Evolutionary conservation across 768 basidiomycete genomes (phyloP), one percentile per base, ranked within the genome.

Genomic region (Porphyrellus cyaneotinctus): DNA sequence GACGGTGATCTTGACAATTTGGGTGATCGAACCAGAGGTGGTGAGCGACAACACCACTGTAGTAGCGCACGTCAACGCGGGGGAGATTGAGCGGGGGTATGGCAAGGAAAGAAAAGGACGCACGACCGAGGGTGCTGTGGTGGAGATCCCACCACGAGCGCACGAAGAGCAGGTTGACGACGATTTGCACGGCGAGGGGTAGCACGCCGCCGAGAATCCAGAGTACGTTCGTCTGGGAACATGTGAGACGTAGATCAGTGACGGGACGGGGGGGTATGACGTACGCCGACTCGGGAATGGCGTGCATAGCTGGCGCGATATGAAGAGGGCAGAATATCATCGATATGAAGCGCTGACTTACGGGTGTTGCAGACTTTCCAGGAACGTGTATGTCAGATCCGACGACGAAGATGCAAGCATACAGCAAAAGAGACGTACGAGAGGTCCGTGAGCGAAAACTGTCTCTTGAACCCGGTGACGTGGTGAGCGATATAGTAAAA

Each of bases 61-160:
- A 30, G 32, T 2, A 20, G 12, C 22, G 8, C n/a, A 17, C n/a
- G n/a, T n/a, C n/a, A n/a, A n/a, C n/a, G n/a, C n/a, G n/a, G n/a
- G n/a, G n/a, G n/a, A n/a, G n/a, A n/a, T n/a, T n/a, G n/a, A n/a
- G n/a, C n/a, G n/a, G n/a, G n/a, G n/a, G n/a, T n/a, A n/a, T n/a
- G n/a, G n/a, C n/a, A n/a, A n/a, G n/a, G 20, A 13, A 28, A 26
- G 20, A 6, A 36, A 22, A 3, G 11, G 14, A 49, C 69, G 45
- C 20, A 69, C 68, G 46, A 26, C 69, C 69, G 26, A 70, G 64
- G n/a, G 57, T 44, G 44, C 86, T 75, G 60, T 84, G 87, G 66
- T 97, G 94, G 20, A 89, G 68, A 63, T 95, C 95, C 92, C 93
- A 95, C 78, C 83, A 84, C 1, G 83, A 87, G 13, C 88, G 81